A percentile compares a stretch with the other conserved stretches of the same genome.
These are phyloP conservation scores for Aschersonia sp. DNA, from an alignment of 2,329 filamentous ascomycete species.

Conservation along the genomic window DNA sequence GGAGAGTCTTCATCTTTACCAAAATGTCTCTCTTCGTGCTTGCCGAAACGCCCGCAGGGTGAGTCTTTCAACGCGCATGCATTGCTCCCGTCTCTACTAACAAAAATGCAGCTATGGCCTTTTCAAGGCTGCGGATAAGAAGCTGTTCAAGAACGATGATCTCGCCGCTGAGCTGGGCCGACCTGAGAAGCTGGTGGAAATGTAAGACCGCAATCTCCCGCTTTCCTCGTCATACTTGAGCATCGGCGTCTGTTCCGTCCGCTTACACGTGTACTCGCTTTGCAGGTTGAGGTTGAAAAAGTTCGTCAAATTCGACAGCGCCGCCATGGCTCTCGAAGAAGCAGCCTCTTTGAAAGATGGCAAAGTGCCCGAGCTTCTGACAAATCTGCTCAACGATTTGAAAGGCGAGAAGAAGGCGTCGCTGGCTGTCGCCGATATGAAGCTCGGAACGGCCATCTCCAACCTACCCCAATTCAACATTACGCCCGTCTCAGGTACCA, in stretches of 20 bases:
- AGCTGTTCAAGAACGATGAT: conserved; percentile 80
- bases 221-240: not conserved
- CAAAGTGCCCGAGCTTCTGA: conserved; percentile 82
- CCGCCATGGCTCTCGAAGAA: conserved; percentile 79
- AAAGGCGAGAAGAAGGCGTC: conserved; percentile 98
- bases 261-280: conserved; percentile 1
- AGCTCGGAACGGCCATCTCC: conserved; percentile 81
- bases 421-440: conserved; percentile 83
- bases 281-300: conserved; percentile 82
- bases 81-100: conserved; percentile 11
- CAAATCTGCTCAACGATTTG: conserved; percentile 69
- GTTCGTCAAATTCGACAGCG: conserved; percentile 95
- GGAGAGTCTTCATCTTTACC: conserved; percentile 20
- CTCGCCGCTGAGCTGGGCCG: conserved; percentile 59
- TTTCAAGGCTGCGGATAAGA: conserved; percentile 98
- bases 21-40: conserved; percentile 82
- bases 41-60: conserved; percentile 78
- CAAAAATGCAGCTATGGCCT: conserved; percentile 65
- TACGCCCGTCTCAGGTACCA: conserved; percentile 53
- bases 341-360: conserved; percentile 78
- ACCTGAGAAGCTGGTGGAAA: conserved; percentile 71
- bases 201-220: conserved; percentile 40
- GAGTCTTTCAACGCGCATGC: conserved; percentile 17
- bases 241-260: not conserved
- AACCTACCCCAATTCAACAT: conserved; percentile 82